Evolutionary conservation across 1,284 basidiomycete species (phyloP).

Genomic region (Naganishia sp.): DNA sequence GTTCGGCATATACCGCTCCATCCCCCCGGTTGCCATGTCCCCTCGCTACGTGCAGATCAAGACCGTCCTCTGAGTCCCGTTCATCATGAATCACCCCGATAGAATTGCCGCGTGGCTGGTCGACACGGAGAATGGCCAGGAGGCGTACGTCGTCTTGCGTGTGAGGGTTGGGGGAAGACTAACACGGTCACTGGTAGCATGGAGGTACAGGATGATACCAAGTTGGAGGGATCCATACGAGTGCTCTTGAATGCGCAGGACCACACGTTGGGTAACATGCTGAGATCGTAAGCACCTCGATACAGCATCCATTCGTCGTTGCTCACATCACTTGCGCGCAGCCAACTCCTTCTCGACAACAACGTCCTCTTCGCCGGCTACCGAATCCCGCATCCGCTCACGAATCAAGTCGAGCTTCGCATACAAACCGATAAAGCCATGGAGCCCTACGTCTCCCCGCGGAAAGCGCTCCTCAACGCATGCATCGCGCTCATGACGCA

Average conservation of each 20-base stretch:
- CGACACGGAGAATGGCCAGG: slow-evolving; percentile 89
- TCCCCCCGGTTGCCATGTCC: slow-evolving; percentile 33
- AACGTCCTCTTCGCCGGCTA: slow-evolving; percentile 93
- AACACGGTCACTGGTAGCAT: slow-evolving; percentile 60
- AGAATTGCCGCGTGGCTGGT: slow-evolving; percentile 78
- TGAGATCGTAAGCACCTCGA: slow-evolving; percentile 72
- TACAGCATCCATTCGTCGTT: slow-evolving; percentile 5
- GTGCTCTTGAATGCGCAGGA: slow-evolving; percentile 94
- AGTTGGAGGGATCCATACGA: slow-evolving; percentile 94
- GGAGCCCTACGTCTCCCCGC: slow-evolving; percentile 63
- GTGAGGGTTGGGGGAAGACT: neutral
- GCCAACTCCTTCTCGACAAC: slow-evolving; percentile 82
- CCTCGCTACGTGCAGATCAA: slow-evolving; percentile 36
- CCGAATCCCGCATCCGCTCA: slow-evolving; percentile 94
- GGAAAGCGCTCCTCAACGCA: slow-evolving; percentile 79
- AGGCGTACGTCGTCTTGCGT: slow-evolving; percentile 64
- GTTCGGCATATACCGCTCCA: slow-evolving; percentile 2
- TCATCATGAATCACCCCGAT: slow-evolving; percentile 83
- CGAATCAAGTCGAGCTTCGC: slow-evolving; percentile 90
- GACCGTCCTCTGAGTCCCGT: slow-evolving; percentile 3
- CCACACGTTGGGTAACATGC: slow-evolving; percentile 94
- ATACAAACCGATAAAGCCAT: slow-evolving; percentile 76
- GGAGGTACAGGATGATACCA: slow-evolving; percentile 90
- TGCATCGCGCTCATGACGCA: slow-evolving; percentile 72
- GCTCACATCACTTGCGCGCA: slow-evolving; percentile 47